Evolutionary conservation across 1,139 yeast species (phyloP), one percentile per base, ranked within the genome.

Genomic region (Eremothecium cymbalariae): DNA sequence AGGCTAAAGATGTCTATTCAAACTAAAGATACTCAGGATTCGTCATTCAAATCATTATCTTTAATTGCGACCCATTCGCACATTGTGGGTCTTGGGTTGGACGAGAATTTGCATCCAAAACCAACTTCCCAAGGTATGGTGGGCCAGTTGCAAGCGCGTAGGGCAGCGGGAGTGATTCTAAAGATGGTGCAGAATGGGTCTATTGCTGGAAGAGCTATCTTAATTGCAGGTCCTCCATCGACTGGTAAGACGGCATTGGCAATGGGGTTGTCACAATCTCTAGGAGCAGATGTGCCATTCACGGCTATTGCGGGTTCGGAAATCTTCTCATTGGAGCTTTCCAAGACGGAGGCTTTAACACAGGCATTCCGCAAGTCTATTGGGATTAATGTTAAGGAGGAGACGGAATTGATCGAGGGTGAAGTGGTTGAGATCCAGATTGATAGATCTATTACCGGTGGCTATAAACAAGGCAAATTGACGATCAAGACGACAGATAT

Each of bases 181-280:
- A 86, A 82, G 64, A 84, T 93, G 94, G 83, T 90, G 40, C 84
- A 84, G 57, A 85, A 81, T 30, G 95, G 96, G 22, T 75, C 83
- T 47, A 90, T 93, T 55, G 97, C 98, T 5, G 99, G 99, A 13
- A 74, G 97, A 47, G 97, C 97, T 1, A 93, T 88, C 20, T 65
- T 93, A 47, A 72, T 93, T 43, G 97, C 98, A 0, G 99, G 99
- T 6, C 98, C 98, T 7, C 98, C 98, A 21, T 82, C 95, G 1
- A 93, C 98, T 2, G 99, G 99, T 60, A 93, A 93, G 60, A 93
- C 99, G 8, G 99, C 99, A 34, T 78, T 93, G 53, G 99, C 99
- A 18, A 86, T 88, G 90, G 99, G 96, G 18, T 68, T 90, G 40
- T 73, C 95, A 8, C 97, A 90, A 60, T 75, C 77, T 32, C 69